phyloP scores from a whole-genome alignment of 2,329 filamentous ascomycete genomes.

The Calonectria montana region DNA sequence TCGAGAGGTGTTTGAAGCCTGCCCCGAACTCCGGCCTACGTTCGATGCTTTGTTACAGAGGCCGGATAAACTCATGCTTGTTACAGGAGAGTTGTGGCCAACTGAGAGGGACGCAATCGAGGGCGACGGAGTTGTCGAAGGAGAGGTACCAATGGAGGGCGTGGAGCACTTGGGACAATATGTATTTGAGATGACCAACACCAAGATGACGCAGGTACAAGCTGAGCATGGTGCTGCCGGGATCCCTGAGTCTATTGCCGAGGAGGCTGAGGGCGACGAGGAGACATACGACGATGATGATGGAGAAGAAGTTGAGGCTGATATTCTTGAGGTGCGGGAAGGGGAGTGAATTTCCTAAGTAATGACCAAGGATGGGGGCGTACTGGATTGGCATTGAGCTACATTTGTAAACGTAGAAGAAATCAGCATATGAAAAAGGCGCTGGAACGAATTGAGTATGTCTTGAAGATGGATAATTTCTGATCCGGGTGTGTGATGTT shows the following conservation, averaged over 20 bases:
- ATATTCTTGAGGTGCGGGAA: slow-evolving; percentile 51
- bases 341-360: slow-evolving; percentile 39
- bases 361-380: slow-evolving; percentile 14
- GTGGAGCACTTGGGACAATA: slow-evolving; percentile 97
- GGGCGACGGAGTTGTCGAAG: slow-evolving; percentile 57
- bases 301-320: slow-evolving; percentile 46
- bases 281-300: slow-evolving; percentile 46
- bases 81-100: slow-evolving; percentile 89
- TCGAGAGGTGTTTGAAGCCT: slow-evolving; percentile 87
- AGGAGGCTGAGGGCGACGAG: slow-evolving; percentile 46
- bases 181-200: slow-evolving; percentile 93
- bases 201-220: slow-evolving; percentile 62
- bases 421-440: slow-evolving; percentile 6
- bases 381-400: slow-evolving; percentile 11
- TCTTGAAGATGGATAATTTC: background rate
- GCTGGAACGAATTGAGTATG: slow-evolving; percentile 7
- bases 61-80: slow-evolving; percentile 84
- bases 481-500: too few relatives aligned
- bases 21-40: slow-evolving; percentile 86
- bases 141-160: slow-evolving; percentile 82
- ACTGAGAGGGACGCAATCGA: slow-evolving; percentile 64
- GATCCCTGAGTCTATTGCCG: slow-evolving; percentile 36
- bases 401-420: slow-evolving; percentile 1
- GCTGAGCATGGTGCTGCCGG: slow-evolving; percentile 45
- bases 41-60: slow-evolving; percentile 82